phyloP scores from a whole-genome alignment of 1,139 yeast species.

The Arxiozyma telluris region DNA sequence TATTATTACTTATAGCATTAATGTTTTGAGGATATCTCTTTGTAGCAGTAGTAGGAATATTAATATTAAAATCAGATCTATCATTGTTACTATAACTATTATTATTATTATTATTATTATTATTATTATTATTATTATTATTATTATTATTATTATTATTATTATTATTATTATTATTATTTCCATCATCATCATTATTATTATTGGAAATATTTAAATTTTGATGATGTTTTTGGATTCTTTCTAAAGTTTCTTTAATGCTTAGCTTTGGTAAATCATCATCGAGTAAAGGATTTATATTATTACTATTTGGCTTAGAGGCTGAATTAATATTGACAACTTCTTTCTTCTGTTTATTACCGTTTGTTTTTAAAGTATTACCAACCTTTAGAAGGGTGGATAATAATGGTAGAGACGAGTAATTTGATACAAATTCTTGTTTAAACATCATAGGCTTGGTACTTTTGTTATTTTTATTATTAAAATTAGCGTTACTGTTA shows the following conservation, averaged over 20 bases:
- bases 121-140: no score
- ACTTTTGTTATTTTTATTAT: conserved; percentile 13
- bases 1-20: not conserved
- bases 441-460: conserved; percentile 25
- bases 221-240: conserved; percentile 13
- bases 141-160: not conserved
- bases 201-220: not conserved
- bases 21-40: not conserved
- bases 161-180: not conserved
- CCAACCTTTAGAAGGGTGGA: conserved; percentile 12
- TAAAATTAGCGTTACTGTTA: conserved; percentile 10
- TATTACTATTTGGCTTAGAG: not conserved
- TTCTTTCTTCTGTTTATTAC: conserved; percentile 1
- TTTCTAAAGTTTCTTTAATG: conserved; percentile 18
- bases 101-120: no score
- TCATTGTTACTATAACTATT: no score
- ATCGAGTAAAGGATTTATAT: not conserved
- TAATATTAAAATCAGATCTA: not conserved
- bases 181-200: not conserved
- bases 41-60: not conserved
- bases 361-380: not conserved
- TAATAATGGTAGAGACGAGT: conserved; percentile 16
- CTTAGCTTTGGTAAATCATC: conserved; percentile 8
- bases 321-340: not conserved
- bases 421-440: conserved; percentile 20